Evolutionary conservation across 202 grass and related monocot species (phyloP).

Genomic region (Saccharum hybrid): DNA sequence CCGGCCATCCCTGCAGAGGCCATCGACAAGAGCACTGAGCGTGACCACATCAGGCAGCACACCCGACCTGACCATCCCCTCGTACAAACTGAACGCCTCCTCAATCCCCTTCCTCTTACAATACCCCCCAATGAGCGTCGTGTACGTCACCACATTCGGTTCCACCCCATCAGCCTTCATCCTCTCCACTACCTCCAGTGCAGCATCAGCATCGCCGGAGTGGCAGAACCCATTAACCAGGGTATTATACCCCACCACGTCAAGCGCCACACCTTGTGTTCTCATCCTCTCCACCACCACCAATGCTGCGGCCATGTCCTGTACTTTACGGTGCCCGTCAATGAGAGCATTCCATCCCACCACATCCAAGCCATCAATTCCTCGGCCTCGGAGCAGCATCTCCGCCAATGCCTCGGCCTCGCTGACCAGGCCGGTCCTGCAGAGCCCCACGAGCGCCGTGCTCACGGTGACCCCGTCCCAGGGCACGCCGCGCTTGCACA

Average conservation of each 20-base stretch:
- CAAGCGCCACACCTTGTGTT: constrained; percentile 46
- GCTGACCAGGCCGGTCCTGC: constrained; percentile 48
- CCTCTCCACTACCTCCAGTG: constrained; percentile 50
- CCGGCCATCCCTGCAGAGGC: constrained; percentile 58
- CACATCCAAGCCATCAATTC: constrained; percentile 38
- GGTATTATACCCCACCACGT: constrained; percentile 74
- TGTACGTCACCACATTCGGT: constrained; percentile 69
- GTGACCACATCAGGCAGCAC: constrained; percentile 75
- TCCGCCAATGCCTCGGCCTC: constrained; percentile 48
- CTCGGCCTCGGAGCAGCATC: constrained; percentile 54
- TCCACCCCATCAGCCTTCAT: constrained; percentile 49
- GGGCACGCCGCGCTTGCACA: constrained; percentile 72
- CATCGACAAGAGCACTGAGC: constrained; percentile 60
- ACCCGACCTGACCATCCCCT: constrained; percentile 68
- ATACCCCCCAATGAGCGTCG: constrained; percentile 56
- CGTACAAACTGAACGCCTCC: constrained; percentile 64
- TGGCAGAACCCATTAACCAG: constrained; percentile 62
- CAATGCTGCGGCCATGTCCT: constrained; percentile 39
- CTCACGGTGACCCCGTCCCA: constrained; percentile 67
- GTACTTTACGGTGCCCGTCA: constrained; percentile 64
- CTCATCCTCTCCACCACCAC: constrained; percentile 53
- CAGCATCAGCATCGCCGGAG: constrained; percentile 50
- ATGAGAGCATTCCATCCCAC: constrained; percentile 75
- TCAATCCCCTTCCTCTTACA: constrained; percentile 59
- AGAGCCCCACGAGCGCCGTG: constrained; percentile 62